These are phyloP conservation scores for Wickerhamiella shivajii DNA, from an alignment of 805 yeast species.

Conservation along the genomic window DNA sequence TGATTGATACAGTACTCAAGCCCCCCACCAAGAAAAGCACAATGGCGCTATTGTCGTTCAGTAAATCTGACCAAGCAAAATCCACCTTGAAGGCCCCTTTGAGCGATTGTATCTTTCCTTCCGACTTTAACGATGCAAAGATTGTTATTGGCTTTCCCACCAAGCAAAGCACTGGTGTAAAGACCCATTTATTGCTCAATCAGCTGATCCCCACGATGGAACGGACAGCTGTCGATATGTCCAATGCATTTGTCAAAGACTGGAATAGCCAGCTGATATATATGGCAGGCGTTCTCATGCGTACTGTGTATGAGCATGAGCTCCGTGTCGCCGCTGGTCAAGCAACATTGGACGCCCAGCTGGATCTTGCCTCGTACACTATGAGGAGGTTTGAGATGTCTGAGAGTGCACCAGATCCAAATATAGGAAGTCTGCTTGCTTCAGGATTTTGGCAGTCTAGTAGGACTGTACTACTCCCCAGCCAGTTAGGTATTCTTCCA, in stretches of 20 bases:
- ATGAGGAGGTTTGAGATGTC: constrained; percentile 22
- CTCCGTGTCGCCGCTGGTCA: constrained; percentile 12
- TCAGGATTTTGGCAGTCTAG: constrained; percentile 27
- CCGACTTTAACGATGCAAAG: constrained; percentile 25
- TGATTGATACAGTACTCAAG: constrained; percentile 27
- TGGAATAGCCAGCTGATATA: constrained; percentile 28
- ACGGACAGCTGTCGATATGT: constrained; percentile 29
- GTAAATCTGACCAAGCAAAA: constrained; percentile 19
- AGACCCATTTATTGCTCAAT: constrained; percentile 26
- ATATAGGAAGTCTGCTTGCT: constrained; percentile 23
- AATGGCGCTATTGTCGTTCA: constrained; percentile 23
- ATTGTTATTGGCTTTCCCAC: constrained; percentile 30
- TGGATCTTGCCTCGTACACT: constrained; percentile 17
- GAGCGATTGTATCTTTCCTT: constrained; percentile 25
- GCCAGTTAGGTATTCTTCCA: constrained; percentile 22
- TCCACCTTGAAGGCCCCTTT: constrained; percentile 24
- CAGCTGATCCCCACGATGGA: constrained; percentile 32
- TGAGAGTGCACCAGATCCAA: constrained; percentile 25
- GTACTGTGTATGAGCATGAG: constrained; percentile 26
- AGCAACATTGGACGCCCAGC: constrained; percentile 2
- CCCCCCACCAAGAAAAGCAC: constrained; percentile 27
- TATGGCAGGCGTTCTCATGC: constrained; percentile 26
- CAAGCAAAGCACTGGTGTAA: constrained; percentile 27
- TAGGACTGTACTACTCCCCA: constrained; percentile 20
- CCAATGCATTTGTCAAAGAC: constrained; percentile 27